Percentiles rank a stretch among this genome's conserved stretches.
Conservation (phyloP, 257 asterid genomes). For the Paulownia fortunei region DNA sequence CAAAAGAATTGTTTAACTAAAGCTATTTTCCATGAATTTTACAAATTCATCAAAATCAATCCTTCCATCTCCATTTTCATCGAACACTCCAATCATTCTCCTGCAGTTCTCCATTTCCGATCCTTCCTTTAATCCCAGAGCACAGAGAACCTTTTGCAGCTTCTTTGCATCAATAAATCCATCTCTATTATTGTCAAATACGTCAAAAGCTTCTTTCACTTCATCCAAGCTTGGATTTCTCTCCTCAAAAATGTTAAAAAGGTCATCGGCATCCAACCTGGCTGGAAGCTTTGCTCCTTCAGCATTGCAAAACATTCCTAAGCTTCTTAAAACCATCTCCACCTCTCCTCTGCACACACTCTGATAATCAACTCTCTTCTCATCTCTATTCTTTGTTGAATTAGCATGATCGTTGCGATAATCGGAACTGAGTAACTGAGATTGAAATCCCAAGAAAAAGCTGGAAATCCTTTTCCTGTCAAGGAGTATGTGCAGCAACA, state of each 20-base stretch:
- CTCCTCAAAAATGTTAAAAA: constrained; percentile 58
- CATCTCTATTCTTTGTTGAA: not conserved
- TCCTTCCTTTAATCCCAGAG: constrained; percentile 66
- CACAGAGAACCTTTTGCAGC: constrained; percentile 59
- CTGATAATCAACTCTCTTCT: constrained; percentile 16
- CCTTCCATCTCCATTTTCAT: constrained; percentile 69
- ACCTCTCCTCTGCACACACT: constrained; percentile 49
- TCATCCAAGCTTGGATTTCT: constrained; percentile 51
- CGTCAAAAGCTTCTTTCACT: constrained; percentile 66
- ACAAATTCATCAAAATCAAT: constrained; percentile 70
- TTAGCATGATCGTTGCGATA: not conserved
- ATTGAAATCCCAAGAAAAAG: constrained; percentile 26
- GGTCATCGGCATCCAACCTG: constrained; percentile 34
- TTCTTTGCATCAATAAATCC: constrained; percentile 81
- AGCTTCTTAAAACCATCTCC: constrained; percentile 52
- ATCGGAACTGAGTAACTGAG: not conserved
- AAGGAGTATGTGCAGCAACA: constrained; percentile 36
- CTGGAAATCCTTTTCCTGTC: constrained; percentile 35
- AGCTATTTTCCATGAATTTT: constrained; percentile 46
- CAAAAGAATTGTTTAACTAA: not conserved
- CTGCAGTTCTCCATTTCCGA: constrained; percentile 53
- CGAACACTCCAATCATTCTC: constrained; percentile 70
- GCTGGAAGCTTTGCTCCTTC: constrained; percentile 32
- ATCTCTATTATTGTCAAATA: constrained; percentile 70
- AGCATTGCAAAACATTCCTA: constrained; percentile 44